Evolutionary conservation across 78 protist genomes (phyloP).

Genomic region (Cyanophora paradoxa): DNA sequence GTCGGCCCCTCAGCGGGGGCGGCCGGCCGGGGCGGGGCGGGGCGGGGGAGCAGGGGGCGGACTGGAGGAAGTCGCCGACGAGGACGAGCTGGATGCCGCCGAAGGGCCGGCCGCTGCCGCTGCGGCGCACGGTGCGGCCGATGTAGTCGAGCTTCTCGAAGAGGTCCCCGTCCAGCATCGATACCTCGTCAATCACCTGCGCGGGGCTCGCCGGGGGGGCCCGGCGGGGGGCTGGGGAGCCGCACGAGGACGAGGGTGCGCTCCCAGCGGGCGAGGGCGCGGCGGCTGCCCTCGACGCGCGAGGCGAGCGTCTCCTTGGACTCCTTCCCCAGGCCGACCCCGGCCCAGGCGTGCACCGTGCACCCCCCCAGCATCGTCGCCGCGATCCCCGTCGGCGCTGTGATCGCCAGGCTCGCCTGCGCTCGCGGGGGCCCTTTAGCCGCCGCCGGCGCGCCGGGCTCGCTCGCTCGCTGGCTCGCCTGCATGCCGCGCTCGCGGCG

Average conservation of each 20-base stretch:
- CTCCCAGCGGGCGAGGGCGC: not conserved
- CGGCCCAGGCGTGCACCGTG: constrained; percentile 12
- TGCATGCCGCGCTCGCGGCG: too few species aligned
- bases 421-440: too few species aligned
- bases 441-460: too few species aligned
- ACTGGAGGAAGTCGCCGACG: constrained; percentile 32
- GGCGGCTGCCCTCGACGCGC: too few species aligned
- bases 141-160: constrained; percentile 10
- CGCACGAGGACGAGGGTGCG: not conserved
- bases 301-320: too few species aligned
- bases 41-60: not conserved
- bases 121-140: not conserved
- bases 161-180: constrained; percentile 9
- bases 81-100: constrained; percentile 19
- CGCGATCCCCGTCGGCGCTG: constrained; percentile 28
- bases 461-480: too few species aligned
- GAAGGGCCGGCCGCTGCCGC: not conserved
- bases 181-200: constrained; percentile 13
- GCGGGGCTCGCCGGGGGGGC: not conserved
- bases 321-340: constrained; percentile 18
- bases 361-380: constrained; percentile 1
- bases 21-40: not conserved
- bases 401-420: too few species aligned
- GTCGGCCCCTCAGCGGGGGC: not conserved
- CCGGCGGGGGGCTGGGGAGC: not conserved